Evolutionary conservation across 305 asterid genomes (phyloP).

Genomic region (Fraxinus greggii): DNA sequence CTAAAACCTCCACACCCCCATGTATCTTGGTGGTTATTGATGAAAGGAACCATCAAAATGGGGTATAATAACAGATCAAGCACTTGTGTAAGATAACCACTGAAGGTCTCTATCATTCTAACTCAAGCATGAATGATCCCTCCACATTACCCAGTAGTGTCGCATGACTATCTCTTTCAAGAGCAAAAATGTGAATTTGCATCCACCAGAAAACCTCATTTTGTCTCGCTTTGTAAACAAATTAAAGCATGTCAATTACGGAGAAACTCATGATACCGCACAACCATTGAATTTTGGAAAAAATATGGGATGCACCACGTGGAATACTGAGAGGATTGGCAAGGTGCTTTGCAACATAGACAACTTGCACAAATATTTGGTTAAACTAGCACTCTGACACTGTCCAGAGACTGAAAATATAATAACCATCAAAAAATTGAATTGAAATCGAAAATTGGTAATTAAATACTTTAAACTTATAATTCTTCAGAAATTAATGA

Average conservation of each 20-base stretch:
- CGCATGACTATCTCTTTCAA: neutral
- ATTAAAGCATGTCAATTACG: neutral
- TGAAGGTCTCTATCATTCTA: neutral
- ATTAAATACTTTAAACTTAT: neutral
- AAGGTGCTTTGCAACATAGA: neutral
- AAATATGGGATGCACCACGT: neutral
- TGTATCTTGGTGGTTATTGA: conserved; percentile 6
- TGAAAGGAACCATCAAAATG: neutral
- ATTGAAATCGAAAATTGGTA: neutral
- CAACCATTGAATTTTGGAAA: neutral
- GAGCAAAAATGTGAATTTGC: neutral
- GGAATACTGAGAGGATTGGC: neutral
- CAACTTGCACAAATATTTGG: neutral
- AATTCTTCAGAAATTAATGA: neutral
- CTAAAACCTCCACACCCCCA: conserved; percentile 9
- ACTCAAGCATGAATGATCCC: conserved; percentile 1
- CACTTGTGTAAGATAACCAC: neutral
- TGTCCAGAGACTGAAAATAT: neutral
- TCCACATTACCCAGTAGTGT: neutral
- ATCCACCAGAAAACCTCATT: neutral
- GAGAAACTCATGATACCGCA: neutral
- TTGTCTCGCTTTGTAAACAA: neutral
- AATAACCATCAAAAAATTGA: neutral
- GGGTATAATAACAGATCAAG: neutral
- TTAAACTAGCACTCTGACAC: neutral